Percentiles rank a stretch among this genome's conserved stretches.
These are phyloP conservation scores for Gossypium lobatum DNA, from an alignment of 441 rosid genomes.

Conservation along the genomic window DNA sequence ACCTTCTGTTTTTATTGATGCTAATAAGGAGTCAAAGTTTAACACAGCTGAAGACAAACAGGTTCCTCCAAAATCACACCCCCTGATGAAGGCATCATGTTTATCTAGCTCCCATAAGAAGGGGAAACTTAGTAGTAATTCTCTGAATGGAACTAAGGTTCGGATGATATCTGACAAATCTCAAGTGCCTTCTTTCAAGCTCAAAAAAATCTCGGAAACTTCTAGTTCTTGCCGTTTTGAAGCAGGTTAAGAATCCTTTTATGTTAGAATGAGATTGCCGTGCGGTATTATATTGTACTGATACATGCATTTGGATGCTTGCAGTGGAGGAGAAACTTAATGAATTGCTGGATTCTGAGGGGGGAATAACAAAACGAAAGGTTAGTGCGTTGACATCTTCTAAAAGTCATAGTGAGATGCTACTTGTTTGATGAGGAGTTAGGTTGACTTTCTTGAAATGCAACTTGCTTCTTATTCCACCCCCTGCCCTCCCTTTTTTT, in stretches of 20 bases:
- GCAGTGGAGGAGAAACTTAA: constrained; percentile 97
- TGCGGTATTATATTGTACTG: constrained; percentile 1
- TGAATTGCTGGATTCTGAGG: constrained; percentile 86
- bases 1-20: constrained; percentile 30
- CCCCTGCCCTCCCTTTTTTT: background rate
- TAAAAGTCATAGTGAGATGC: constrained; percentile 1
- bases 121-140: constrained; percentile 41
- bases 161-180: constrained; percentile 44
- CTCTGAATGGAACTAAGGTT: constrained; percentile 44
- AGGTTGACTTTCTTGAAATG: background rate
- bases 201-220: constrained; percentile 53
- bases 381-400: constrained; percentile 39
- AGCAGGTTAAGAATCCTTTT: constrained; percentile 51
- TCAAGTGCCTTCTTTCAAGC: constrained; percentile 45
- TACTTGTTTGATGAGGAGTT: background rate
- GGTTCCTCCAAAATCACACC: constrained; percentile 44
- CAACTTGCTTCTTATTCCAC: background rate
- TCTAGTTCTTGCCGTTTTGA: constrained; percentile 57
- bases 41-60: constrained; percentile 40
- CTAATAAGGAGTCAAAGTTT: constrained; percentile 38
- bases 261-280: background rate
- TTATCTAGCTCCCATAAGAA: constrained; percentile 45
- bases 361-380: constrained; percentile 92
- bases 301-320: constrained; percentile 19
- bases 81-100: constrained; percentile 53